Conservation (phyloP, 139 green algal genomes). For the Chlamydomonas sp. region DNA sequence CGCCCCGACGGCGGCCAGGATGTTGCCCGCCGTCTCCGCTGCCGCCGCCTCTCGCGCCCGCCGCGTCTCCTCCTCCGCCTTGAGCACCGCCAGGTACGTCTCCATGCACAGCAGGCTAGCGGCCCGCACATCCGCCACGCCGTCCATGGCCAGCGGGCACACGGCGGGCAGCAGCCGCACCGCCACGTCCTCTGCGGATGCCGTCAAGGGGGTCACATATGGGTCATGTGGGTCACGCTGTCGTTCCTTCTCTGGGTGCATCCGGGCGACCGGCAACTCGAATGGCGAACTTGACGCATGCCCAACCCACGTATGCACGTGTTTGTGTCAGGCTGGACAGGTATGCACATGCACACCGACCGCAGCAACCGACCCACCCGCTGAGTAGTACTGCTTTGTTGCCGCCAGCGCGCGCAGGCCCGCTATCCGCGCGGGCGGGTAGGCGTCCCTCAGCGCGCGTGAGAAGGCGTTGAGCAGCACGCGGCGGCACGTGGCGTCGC, state of each 20-base stretch:
- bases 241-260: too few species aligned
- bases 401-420: conserved; percentile 72
- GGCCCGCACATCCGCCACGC: conserved; percentile 69
- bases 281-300: too few species aligned
- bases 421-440: conserved; percentile 83
- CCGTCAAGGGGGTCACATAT: too few species aligned
- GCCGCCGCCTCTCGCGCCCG: conserved; percentile 17
- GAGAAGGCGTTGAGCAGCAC: conserved; percentile 98
- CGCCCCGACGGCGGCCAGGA: background rate
- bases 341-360: background rate
- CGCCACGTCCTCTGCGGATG: conserved; percentile 77
- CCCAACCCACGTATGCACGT: too few species aligned
- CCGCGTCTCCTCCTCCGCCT: conserved; percentile 25
- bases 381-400: conserved; percentile 60
- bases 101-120: conserved; percentile 53
- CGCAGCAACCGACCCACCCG: background rate
- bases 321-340: too few species aligned
- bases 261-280: too few species aligned
- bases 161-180: conserved; percentile 82
- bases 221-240: too few species aligned
- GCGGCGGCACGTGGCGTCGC: conserved; percentile 70
- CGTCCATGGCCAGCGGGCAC: conserved; percentile 84
- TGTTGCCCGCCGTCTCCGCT: background rate
- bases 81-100: conserved; percentile 51
- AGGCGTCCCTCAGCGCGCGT: conserved; percentile 89